Evolutionary conservation across 495 filamentous ascomycete genomes (phyloP), one percentile per base, ranked within the genome.

Genomic region (Xylaria palmicola): DNA sequence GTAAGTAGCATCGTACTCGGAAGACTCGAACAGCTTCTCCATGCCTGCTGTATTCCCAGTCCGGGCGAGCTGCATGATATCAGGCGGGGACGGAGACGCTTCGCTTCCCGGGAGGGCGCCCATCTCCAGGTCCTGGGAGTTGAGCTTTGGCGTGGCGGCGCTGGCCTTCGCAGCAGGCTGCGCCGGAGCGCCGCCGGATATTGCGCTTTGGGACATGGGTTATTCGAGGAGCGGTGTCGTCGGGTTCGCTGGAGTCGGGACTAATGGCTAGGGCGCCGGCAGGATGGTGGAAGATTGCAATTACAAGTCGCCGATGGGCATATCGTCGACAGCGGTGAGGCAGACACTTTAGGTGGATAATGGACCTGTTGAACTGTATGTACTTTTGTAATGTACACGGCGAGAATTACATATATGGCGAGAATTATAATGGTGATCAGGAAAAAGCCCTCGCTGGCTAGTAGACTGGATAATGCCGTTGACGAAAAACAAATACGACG

Each of bases 1-100:
- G 71, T 94, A 91, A 49, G 82, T 87, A 24, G 90, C 90, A 64
- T 89, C 86, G 73, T 84, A 90, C 56, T 90, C 94, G 65, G 90
- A 88, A 52, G 81, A 83, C 62, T 90, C 89, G 65, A 96, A 93
- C 26, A 98, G 79, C 77, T 86, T 92, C 76, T 95, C 89, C 82
- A 98, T 93, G 32, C 83, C 88, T 5, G 77, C 77, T 68, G 97
- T 83, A 68, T 98, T 93, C 29, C 94, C 94, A 60, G 94, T 71
- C 51, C 93, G 84, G 36, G 94, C 91, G 67, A 97, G 82, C 76
- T 97, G 93, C 92, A 98, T 96, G 53, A 98, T 88, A 79, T 98
- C 94, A 57, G 91, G 84, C 56, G 90, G 90, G 32, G 76, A 52
- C 30, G 72, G 43, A 29, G 72, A 24, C 47, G 75, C 56, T 52